Evolutionary conservation across 1,284 basidiomycete genomes (phyloP), one percentile per base, ranked within the genome.

Genomic region (Porogramme epimiltina): DNA sequence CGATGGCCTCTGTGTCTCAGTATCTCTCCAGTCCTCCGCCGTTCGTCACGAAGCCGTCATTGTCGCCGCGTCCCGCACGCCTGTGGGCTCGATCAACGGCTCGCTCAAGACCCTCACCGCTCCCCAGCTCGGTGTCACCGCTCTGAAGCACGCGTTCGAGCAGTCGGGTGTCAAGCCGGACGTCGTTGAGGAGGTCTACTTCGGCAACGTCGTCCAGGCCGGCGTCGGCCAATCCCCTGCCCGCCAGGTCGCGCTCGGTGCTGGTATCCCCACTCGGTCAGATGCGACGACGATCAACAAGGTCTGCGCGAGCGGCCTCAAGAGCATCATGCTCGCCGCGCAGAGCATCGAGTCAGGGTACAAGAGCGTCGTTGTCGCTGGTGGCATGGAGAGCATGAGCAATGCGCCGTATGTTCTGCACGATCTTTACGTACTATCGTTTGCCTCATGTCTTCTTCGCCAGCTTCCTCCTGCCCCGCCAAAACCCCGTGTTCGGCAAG

Each of bases 271-370:
- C 59, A 73, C 87, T 20, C 80, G 81, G 55, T 95, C 95, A 33
- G 97, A 99, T 75, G 95, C 95, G 18, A 99, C 97, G 36, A 99
- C 97, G 47, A 90, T 99, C 77, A 99, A 99, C 84, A 97, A 98
- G 73, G 93, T 99, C 66, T 99, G 96, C 71, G 96, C 96, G 3
- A 94, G 90, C 56, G 97, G 96, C 49, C 80, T 99, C 79, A 98
- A 99, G 76, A 80, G 93, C 37, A 84, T 98, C 75, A 96, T 94
- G 72, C 82, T 97, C 59, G 97, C 93, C 48, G 82, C 93, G 34
- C 95, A 98, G 75, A 85, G 84, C 65, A 95, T 99, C 70, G 81
- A 87, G 66, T 79, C 88, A 31, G 97, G 96, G 48, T 89, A 96
- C 67, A 85, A 88, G 63, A 83, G 80, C 52, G 85, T 98, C 45